Conservation (phyloP, 1,284 basidiomycete genomes). For the Phylloporus gajari region DNA sequence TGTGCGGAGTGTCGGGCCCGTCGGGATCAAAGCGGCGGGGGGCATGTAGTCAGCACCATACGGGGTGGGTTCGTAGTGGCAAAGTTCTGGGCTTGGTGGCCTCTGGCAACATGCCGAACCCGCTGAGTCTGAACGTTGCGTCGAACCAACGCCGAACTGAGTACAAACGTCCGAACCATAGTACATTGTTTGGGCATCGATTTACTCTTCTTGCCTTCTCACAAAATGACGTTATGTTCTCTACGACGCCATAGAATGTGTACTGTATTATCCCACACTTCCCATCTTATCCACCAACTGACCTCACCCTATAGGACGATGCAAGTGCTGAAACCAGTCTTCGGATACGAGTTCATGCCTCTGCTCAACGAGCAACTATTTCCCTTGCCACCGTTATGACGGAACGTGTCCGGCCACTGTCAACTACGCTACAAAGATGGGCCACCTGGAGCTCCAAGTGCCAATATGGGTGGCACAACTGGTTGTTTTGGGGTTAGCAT, state of each 20-base stretch:
- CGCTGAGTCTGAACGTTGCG: too few relatives aligned
- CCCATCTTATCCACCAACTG: constrained; percentile 24
- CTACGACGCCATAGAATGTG: constrained; percentile 89
- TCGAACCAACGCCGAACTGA: too few relatives aligned
- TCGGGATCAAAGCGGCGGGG: too few relatives aligned
- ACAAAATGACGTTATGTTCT: constrained; percentile 88
- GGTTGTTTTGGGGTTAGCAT: constrained; percentile 94
- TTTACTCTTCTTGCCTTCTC: constrained; percentile 82
- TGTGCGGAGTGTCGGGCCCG: too few relatives aligned
- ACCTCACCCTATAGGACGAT: constrained; percentile 77
- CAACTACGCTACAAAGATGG: constrained; percentile 72
- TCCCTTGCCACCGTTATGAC: constrained; percentile 95
- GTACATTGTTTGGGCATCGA: constrained; percentile 74
- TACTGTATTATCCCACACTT: constrained; percentile 52
- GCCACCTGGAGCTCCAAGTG: constrained; percentile 57
- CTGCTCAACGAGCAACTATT: constrained; percentile 65
- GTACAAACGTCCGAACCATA: too few relatives aligned
- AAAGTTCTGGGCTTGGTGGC: too few relatives aligned
- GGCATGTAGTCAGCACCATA: too few relatives aligned
- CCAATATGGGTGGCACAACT: constrained; percentile 80
- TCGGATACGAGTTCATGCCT: constrained; percentile 85
- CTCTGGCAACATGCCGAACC: too few relatives aligned
- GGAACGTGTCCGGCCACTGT: constrained; percentile 87
- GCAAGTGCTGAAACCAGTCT: constrained; percentile 82
- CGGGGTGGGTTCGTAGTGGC: too few relatives aligned